These are phyloP conservation scores for Eleusine coracana DNA, from an alignment of 176 grass and related monocot genomes.

Conservation along the genomic window DNA sequence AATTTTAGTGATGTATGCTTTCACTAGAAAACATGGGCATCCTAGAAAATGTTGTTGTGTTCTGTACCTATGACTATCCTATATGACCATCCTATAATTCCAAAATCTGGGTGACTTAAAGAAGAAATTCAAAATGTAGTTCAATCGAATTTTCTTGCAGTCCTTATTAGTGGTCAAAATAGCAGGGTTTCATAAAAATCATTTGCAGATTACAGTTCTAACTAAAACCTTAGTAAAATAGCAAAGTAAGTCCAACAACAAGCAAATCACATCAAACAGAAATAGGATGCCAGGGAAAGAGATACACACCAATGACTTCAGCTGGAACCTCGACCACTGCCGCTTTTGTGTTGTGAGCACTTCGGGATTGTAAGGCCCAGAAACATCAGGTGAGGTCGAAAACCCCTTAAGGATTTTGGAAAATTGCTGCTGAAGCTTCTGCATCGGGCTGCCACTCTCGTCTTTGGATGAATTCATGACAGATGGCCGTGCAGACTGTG, in stretches of 20 bases:
- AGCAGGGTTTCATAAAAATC: constrained; percentile 9
- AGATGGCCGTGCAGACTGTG: constrained; percentile 62
- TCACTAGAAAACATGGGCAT: constrained; percentile 1
- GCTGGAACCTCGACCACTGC: constrained; percentile 93
- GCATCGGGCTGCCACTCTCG: constrained; percentile 70
- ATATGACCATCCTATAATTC: too few species aligned
- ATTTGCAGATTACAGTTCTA: constrained; percentile 7
- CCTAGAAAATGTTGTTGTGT: background rate
- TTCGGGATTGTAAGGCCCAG: constrained; percentile 87
- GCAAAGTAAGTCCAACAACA: constrained; percentile 16
- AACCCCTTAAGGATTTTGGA: constrained; percentile 79
- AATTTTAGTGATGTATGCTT: constrained; percentile 16
- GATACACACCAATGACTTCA: constrained; percentile 72
- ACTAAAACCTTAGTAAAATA: constrained; percentile 32
- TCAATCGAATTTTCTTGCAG: background rate
- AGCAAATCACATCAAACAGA: constrained; percentile 22
- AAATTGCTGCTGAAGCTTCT: constrained; percentile 82
- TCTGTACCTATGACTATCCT: background rate
- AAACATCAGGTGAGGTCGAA: constrained; percentile 68
- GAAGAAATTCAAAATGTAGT: constrained; percentile 17
- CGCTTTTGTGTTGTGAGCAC: constrained; percentile 88
- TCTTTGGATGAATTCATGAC: constrained; percentile 66
- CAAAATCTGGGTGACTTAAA: background rate
- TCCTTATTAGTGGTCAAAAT: constrained; percentile 26
- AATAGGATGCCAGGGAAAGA: constrained; percentile 22